Evolutionary conservation across 2,329 filamentous ascomycete species (phyloP).

Genomic region (Trichoderma koningii): DNA sequence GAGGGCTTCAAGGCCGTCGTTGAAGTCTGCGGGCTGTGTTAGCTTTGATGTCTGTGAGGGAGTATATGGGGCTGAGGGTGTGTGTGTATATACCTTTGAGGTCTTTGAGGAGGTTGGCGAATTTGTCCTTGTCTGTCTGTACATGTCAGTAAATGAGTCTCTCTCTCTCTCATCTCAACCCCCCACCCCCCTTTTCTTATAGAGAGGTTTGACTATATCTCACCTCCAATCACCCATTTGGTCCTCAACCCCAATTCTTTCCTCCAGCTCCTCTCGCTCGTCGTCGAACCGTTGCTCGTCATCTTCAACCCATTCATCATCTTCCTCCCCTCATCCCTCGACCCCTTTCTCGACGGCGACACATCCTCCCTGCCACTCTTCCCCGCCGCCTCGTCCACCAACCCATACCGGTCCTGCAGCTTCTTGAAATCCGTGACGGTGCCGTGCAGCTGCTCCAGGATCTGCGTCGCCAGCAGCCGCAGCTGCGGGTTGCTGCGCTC

Average conservation of each 20-base stretch:
- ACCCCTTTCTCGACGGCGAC: slow-evolving; percentile 33
- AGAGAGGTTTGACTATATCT: slow-evolving; percentile 19
- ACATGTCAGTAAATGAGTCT: neutral
- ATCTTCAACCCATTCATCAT: slow-evolving; percentile 31
- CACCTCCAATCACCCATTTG: slow-evolving; percentile 49
- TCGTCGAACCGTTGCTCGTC: slow-evolving; percentile 1
- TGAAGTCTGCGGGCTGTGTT: slow-evolving; percentile 42
- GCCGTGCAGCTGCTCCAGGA: slow-evolving; percentile 46
- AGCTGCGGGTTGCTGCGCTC: slow-evolving; percentile 44
- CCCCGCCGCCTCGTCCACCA: slow-evolving; percentile 39
- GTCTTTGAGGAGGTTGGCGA: slow-evolving; percentile 44
- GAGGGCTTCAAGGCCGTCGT: slow-evolving; percentile 51
- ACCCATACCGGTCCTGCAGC: slow-evolving; percentile 47
- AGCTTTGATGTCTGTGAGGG: slow-evolving; percentile 13
- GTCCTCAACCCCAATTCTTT: slow-evolving; percentile 42
- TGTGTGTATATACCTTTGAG: slow-evolving; percentile 40
- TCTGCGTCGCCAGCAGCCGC: slow-evolving; percentile 44
- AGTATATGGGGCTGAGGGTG: neutral
- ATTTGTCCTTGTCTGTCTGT: slow-evolving; percentile 48
- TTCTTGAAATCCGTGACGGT: slow-evolving; percentile 50
- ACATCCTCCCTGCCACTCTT: slow-evolving; percentile 26
- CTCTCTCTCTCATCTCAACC: neutral
- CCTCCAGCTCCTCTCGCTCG: slow-evolving; percentile 39
- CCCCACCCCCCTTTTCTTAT: neutral
- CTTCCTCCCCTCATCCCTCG: slow-evolving; percentile 32